Percentiles rank a stretch among this genome's conserved stretches.
Conservation (phyloP, 2,329 filamentous ascomycete species). For the Pseudocercospora ulei region DNA sequence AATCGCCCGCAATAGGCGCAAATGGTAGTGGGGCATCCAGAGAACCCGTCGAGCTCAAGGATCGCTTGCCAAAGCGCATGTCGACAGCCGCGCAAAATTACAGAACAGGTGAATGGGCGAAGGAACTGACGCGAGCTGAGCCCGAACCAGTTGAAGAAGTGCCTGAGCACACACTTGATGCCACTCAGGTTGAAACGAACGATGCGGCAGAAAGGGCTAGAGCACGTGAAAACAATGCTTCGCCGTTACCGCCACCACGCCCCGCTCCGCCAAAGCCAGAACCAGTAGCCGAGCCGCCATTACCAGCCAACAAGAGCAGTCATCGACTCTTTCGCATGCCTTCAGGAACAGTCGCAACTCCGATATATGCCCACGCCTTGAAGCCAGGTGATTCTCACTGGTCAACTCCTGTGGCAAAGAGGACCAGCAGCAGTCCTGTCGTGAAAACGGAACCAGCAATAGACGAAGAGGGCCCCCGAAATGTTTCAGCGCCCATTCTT, state of each 20-base stretch:
- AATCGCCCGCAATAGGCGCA: not conserved
- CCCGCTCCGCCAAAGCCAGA: constrained; percentile 6
- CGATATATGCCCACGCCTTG: constrained; percentile 13
- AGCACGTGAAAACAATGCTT: constrained; percentile 23
- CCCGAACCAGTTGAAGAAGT: constrained; percentile 40
- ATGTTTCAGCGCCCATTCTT: constrained; percentile 9
- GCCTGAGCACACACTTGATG: constrained; percentile 36
- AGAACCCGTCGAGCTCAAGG: constrained; percentile 39
- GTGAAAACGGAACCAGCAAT: constrained; percentile 3
- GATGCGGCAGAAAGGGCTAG: constrained; percentile 42
- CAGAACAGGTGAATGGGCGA: constrained; percentile 92
- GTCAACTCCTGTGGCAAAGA: constrained; percentile 19
- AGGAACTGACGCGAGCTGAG: constrained; percentile 72
- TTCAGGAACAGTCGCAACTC: constrained; percentile 10
- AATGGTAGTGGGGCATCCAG: constrained; percentile 8
- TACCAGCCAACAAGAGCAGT: constrained; percentile 8
- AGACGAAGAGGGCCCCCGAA: constrained; percentile 5
- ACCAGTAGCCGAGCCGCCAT: constrained; percentile 8
- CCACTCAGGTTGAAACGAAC: constrained; percentile 33
- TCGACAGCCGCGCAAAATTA: constrained; percentile 73
- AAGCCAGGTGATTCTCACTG: constrained; percentile 18
- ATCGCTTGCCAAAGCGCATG: constrained; percentile 57
- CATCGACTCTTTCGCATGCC: constrained; percentile 10
- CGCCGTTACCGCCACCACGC: constrained; percentile 18
- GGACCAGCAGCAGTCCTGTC: constrained; percentile 19